Evolutionary conservation across 2,329 filamentous ascomycete genomes (phyloP).

Genomic region (Xylariaceae sp.): DNA sequence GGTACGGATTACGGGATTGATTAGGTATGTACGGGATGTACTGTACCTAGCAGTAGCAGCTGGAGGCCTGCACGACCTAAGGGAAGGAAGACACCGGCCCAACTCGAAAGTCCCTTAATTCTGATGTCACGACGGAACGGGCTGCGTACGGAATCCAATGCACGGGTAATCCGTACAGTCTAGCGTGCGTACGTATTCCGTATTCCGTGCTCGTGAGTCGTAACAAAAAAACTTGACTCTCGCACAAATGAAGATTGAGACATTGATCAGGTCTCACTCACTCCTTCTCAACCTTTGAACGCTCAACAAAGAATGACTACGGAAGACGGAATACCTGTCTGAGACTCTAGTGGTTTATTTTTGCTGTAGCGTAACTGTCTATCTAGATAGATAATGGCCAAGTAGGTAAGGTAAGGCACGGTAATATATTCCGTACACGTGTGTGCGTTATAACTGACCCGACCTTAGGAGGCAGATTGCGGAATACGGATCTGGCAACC

Average conservation of each 20-base stretch:
- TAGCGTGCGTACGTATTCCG: too few relatives aligned
- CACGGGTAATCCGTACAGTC: too few relatives aligned
- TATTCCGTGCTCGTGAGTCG: too few relatives aligned
- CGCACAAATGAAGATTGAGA: not conserved
- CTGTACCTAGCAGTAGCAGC: too few relatives aligned
- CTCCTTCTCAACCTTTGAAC: not conserved
- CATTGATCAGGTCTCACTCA: not conserved
- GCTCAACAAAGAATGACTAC: not conserved
- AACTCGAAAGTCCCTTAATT: not conserved
- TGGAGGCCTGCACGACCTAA: too few relatives aligned
- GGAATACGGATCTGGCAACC: not conserved
- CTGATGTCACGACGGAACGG: not conserved
- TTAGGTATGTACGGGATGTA: too few relatives aligned
- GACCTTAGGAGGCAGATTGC: not conserved
- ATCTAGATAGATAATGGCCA: not conserved
- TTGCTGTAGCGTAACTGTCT: not conserved
- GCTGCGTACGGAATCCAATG: too few relatives aligned
- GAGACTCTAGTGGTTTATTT: not conserved
- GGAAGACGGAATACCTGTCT: not conserved
- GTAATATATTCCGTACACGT: too few relatives aligned
- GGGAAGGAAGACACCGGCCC: too few relatives aligned
- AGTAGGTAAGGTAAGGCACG: not conserved
- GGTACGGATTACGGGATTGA: too few relatives aligned
- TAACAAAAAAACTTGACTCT: too few relatives aligned
- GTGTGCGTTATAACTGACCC: too few relatives aligned